Base-by-base conservation (phyloP, 331 rosid genomes). In the Pyracantha coccinea region DNA sequence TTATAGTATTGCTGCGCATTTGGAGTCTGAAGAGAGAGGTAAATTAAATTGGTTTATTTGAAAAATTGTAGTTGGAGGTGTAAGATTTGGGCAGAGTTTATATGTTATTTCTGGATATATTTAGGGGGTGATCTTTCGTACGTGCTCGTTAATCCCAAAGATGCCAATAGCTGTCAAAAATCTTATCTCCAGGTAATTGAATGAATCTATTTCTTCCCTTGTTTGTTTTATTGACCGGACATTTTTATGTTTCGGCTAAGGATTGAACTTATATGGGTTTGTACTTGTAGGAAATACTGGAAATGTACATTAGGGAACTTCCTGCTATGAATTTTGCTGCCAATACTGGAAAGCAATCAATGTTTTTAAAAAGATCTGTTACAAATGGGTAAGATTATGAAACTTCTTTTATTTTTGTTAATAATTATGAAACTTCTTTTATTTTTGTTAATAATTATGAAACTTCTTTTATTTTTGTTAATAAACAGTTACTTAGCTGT, bases 271-370 rank as follows among this genome's bases (percentile, higher is more conserved):
- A 15, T 21, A 32, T 72, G 72, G 23, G 59, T 19, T 66, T 38
- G 35, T 5, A 59, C 81, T 82, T 78, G 81, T 80, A 93, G 98
- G 91, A 89, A 64, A 91, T 91, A 55, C 84, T 93, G 10, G 73
- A 86, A 28, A 32, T 93, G 86, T 93, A 91, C 64, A 82, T 31
- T 80, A 84, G 66, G 67, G 98, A 93, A 87, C 89, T 93, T 33
- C 98, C 98, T 32, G 83, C 89, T 4, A 93, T 93, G 98, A 91
- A 84, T 69, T 93, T 78, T 83, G 98, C 98, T 66, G 96, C 98
- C 1, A 89, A 93, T 84, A 91, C 98, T 0, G 98, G 98, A 80
- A 93, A 91, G 72, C 77, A 84, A 72, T 91, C 98, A 1, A 89
- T 72, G 76, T 93, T 93, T 77, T 88, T 93, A 58, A 93, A 93